Evolutionary conservation across 768 basidiomycete genomes (phyloP), one percentile per base, ranked within the genome.

Genomic region (Cubamyces sp.): DNA sequence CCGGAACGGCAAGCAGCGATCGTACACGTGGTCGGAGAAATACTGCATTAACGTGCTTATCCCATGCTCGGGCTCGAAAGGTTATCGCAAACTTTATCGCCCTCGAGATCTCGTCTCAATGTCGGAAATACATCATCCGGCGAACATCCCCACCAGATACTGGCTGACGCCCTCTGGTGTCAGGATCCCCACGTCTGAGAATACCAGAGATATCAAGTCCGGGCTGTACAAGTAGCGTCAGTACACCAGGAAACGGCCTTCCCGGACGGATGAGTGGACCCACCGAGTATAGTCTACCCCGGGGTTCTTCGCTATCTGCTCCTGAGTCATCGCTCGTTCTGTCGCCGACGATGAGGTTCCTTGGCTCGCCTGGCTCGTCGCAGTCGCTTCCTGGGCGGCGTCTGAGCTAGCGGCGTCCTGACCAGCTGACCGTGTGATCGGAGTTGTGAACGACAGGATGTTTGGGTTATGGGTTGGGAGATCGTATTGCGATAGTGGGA

Each of bases 81-180:
- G 67, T 74, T 74, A 78, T 79, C 75, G 72, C 67, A 69, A 76
- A 78, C 74, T 74, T 69, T 72, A 76, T 76, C 72, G 68, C 45
- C 57, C 41, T 26, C 60, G 62, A 65, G 68, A 69, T 70, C 70
- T 70, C 69, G 60, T 52, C 47, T 52, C 58, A 62, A 64, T 62
- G 47, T 59, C 60, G 62, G 61, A 61, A 41, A 51, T 67, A 66
- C 63, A 68, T 66, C 71, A 90, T 67, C 87, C 91, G 65, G 91
- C 88, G 78, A 93, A 96, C 88, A 96, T 94, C 66, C 92, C 94
- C 61, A 97, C 95, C 46, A 97, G 82, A 74, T 96, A 96, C 74
- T 95, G 94, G 75, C 92, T 95, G 66, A 97, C 93, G 60, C 92
- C 91, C 76, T 93, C 91, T 34, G 95, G 94, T 21, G 93, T 94